Base-by-base conservation (phyloP, 2,329 filamentous ascomycete species). In the Ramularia collo-cygni region DNA sequence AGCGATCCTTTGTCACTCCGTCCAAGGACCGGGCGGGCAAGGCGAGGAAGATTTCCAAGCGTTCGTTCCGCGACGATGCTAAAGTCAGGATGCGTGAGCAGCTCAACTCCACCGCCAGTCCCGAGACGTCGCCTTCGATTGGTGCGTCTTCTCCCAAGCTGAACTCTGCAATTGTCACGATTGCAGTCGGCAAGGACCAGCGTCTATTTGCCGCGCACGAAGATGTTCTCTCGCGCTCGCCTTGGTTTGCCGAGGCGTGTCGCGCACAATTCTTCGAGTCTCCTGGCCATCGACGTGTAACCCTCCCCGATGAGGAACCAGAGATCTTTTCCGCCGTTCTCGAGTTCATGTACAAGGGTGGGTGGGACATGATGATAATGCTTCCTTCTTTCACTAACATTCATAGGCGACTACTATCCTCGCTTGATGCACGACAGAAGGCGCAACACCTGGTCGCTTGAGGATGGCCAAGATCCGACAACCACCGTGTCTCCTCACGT, bases 281-380 rank as follows among this genome's bases (percentile, higher is more conserved):
- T 45, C 52, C 57, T 26, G 65, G 67, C 68, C 70, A 79, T 75
- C 80, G 85, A 71, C 77, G 85, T 78, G 78, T 87, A 77, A 65
- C 82, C 77, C 72, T 84, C 72, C 72, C 83, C 76, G 74, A 77
- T 54, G 77, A 79, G 75, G 86, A 94, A 71, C 87, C 89, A 54
- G 88, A 94, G 72, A 77, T 93, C 64, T 85, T 95, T 67, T 93
- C 87, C 63, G 89, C 84, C 59, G 74, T 95, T 58, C 86, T 95
- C 70, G 89, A 95, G 72, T 95, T 89, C 65, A 79, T 95, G 53
- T 95, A 95, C 81, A 94, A 93, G 73, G 87, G 85, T 53, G 88
- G 94, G 75, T 95, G 21, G 21, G 6, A 24, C 6, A 24, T 24
- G 21, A 6, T 24, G 21, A 24, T 24, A 24, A 6, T 24, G 21